phyloP scores from a whole-genome alignment of 352 stramenopile genomes.

The Pythium periplocum region DNA sequence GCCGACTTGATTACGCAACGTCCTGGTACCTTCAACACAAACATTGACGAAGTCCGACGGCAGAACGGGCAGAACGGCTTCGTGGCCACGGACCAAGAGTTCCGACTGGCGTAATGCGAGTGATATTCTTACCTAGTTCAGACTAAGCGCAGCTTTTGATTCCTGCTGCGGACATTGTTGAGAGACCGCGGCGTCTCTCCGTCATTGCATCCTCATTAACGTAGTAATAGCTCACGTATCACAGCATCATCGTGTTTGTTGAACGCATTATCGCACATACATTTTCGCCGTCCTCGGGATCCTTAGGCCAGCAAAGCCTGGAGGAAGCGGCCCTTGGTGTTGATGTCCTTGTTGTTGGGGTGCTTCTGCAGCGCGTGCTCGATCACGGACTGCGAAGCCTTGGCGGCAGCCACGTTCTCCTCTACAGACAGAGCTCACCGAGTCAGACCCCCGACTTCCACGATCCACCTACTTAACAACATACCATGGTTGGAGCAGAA shows the following conservation, averaged over 20 bases:
- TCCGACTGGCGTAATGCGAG: constrained; percentile 13
- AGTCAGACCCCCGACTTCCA: neutral
- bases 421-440: constrained; percentile 22
- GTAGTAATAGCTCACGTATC: too few relatives aligned
- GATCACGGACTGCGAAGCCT: constrained; percentile 37
- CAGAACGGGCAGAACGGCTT: constrained; percentile 9
- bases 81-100: constrained; percentile 16
- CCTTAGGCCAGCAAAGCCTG: constrained; percentile 41
- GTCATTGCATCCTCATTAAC: too few relatives aligned
- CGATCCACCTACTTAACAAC: neutral
- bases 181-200: too few relatives aligned
- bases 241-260: too few relatives aligned
- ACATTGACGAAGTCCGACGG: constrained; percentile 16
- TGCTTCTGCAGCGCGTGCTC: constrained; percentile 38
- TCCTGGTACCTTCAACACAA: constrained; percentile 42
- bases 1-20: constrained; percentile 63
- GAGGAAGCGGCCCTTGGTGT: constrained; percentile 63
- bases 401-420: constrained; percentile 50
- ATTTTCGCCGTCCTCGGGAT: too few relatives aligned
- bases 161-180: too few relatives aligned
- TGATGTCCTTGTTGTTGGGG: constrained; percentile 49
- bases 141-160: too few relatives aligned
- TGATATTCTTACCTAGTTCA: too few relatives aligned
- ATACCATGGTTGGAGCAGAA: constrained; percentile 77
- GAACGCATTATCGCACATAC: too few relatives aligned